Base-by-base conservation (phyloP, 2,329 filamentous ascomycete genomes). In the Akanthomyces lecanii region DNA sequence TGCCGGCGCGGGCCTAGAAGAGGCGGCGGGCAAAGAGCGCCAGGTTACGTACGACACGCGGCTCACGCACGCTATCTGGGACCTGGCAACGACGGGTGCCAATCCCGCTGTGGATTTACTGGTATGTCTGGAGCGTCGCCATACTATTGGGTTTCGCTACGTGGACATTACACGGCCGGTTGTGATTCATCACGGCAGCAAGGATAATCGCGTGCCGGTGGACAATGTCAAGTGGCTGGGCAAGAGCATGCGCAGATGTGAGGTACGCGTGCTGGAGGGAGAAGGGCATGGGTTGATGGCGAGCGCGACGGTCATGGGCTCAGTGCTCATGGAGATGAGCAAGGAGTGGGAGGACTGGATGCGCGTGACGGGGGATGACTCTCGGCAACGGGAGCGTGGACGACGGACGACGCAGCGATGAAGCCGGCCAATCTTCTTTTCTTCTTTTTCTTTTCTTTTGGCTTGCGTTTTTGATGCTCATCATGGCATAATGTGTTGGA, bases 231-330 rank as follows among this genome's bases (percentile, higher is more conserved):
- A 89, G 67, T 99, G 95, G 95, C 82, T 99, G 8, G 93, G 92
- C 64, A 93, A 93, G 75, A 90, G 90, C 48, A 98, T 99, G 93
- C 87, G 90, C 36, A 83, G 91, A 54, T 98, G 94, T 74, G 95
- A 98, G 74, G 91, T 99, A 16, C 82, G 94, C 5, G 87, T 98
- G 5, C 81, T 99, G 3, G 90, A 96, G 68, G 92, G 91, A 6
- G 94, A 99, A 74, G 92, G 93, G 3, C 95, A 99, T 72, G 94
- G 95, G 0, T 79, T 99, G 28, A 99, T 99, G 95, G 95, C 95
- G 0, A 96, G 89, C 68, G 93, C 95, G 0, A 81, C 82, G 16
- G 94, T 98, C 51, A 99, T 99, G 95, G 91, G 92, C 50, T 87
- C 89, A 23, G 90, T 98, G n/a, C 79, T 99, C 42, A 94, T 92